Evolutionary conservation across 2,329 filamentous ascomycete genomes (phyloP).

Genomic region (Hypocreales sp.): DNA sequence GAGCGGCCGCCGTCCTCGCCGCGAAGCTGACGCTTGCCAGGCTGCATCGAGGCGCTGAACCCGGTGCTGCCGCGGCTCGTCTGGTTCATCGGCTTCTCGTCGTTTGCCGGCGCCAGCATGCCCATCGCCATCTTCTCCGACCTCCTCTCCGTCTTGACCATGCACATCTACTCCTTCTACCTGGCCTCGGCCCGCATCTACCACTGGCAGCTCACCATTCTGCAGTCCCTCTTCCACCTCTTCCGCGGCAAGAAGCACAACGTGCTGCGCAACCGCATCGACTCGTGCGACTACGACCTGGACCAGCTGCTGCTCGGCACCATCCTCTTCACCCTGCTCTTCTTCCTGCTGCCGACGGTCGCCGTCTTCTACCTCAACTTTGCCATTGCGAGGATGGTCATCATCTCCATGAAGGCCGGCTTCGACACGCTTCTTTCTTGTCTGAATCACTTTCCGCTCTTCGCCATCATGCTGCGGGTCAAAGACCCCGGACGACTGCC

Average conservation of each 20-base stretch:
- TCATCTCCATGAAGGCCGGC: conserved; percentile 80
- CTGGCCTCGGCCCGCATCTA: conserved; percentile 93
- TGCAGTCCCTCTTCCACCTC: conserved; percentile 94
- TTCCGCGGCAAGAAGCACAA: conserved; percentile 98
- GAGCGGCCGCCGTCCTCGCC: no score
- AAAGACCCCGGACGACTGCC: conserved; percentile 87
- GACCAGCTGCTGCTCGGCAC: conserved; percentile 93
- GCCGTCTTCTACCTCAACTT: conserved; percentile 96
- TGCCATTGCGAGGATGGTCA: conserved; percentile 83
- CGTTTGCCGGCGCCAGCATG: conserved; percentile 93
- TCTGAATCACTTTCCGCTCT: conserved; percentile 93
- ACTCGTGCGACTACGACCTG: conserved; percentile 96
- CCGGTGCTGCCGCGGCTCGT: conserved; percentile 76
- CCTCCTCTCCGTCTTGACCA: conserved; percentile 73
- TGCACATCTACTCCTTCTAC: conserved; percentile 98
- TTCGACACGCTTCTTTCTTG: conserved; percentile 88
- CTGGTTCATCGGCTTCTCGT: conserved; percentile 85
- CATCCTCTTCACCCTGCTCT: conserved; percentile 87
- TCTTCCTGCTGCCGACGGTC: conserved; percentile 88
- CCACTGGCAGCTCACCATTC: conserved; percentile 95
- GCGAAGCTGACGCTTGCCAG: conserved; percentile 22
- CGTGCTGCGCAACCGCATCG: conserved; percentile 88
- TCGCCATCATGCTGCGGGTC: conserved; percentile 87
- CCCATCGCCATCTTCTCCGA: conserved; percentile 93
- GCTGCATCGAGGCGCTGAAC: conserved; percentile 60